A percentile compares a stretch with the other conserved stretches of the same genome.
Evolutionary conservation across 306 rosid species (phyloP).

Genomic region (Gleditsia sinensis): DNA sequence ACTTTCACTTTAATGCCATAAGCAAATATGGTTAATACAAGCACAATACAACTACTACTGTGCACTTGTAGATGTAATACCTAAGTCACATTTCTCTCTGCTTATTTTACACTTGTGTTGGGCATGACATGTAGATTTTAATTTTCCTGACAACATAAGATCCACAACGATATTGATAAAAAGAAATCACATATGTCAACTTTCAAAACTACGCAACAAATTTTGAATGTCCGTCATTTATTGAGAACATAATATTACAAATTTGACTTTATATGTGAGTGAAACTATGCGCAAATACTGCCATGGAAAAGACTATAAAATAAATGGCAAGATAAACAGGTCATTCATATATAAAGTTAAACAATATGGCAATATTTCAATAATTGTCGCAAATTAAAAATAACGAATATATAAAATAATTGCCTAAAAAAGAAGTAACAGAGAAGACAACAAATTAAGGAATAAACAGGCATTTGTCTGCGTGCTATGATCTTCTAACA

Average conservation of each 20-base stretch:
- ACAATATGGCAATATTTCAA: constrained; percentile 3
- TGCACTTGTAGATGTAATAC: not conserved
- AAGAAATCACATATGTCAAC: not conserved
- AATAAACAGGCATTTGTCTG: not conserved
- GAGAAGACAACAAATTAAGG: constrained; percentile 8
- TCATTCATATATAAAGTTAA: constrained; percentile 1
- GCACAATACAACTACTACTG: not conserved
- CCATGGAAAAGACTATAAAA: not conserved
- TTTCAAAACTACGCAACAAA: not conserved
- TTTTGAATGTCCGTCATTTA: not conserved
- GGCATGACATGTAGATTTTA: not conserved
- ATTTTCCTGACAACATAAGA: not conserved
- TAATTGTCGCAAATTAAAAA: constrained; percentile 6
- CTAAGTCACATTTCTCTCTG: constrained; percentile 1
- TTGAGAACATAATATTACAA: not conserved
- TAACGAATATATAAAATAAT: not conserved
- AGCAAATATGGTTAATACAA: not conserved
- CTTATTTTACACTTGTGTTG: not conserved
- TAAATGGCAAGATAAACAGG: constrained; percentile 3
- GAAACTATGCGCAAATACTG: not conserved
- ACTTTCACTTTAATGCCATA: too few species aligned
- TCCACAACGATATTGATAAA: not conserved
- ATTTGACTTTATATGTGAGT: not conserved
- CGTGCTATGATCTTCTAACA: not conserved
- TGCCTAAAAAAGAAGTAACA: not conserved